Evolutionary conservation across 768 basidiomycete species (phyloP).

Genomic region (Sarcodon aspratus): DNA sequence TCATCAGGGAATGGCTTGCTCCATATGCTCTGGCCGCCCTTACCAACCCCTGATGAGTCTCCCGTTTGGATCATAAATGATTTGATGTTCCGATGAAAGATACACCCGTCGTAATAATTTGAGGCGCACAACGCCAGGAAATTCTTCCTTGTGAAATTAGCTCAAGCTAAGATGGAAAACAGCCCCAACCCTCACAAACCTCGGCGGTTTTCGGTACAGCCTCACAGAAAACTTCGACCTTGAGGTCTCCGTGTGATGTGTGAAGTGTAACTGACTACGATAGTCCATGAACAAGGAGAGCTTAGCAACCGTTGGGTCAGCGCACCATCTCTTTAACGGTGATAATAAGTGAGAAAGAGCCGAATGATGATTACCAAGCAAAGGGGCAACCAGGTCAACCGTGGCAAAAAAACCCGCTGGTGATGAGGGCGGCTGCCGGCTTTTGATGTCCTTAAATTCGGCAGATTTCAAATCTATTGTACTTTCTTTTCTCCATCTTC

Average conservation of each 20-base stretch:
- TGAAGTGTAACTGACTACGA: constrained; percentile 81
- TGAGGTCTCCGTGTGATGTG: constrained; percentile 75
- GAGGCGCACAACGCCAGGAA: constrained; percentile 92
- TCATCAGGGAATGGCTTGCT: constrained; percentile 88
- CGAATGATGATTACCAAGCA: too few species aligned
- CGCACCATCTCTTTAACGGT: too few species aligned
- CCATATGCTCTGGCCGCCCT: constrained; percentile 97
- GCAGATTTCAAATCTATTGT: constrained; percentile 13
- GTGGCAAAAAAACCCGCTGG: too few species aligned
- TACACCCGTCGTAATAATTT: constrained; percentile 70
- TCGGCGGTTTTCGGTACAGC: constrained; percentile 92
- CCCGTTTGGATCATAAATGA: constrained; percentile 95
- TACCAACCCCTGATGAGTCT: constrained; percentile 83
- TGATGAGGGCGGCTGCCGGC: too few species aligned
- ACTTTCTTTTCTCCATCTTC: constrained; percentile 6
- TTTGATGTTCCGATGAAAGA: constrained; percentile 93
- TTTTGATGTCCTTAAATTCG: constrained; percentile 3
- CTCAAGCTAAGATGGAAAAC: background rate
- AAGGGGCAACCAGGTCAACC: too few species aligned
- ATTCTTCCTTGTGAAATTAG: constrained; percentile 43
- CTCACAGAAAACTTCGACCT: constrained; percentile 98
- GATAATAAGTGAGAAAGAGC: too few species aligned
- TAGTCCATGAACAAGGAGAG: background rate
- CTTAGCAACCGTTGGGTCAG: background rate
- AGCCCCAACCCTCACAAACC: constrained; percentile 28